These are phyloP conservation scores for Raddia guianensis DNA, from an alignment of 176 grass and related monocot genomes.

Conservation along the genomic window DNA sequence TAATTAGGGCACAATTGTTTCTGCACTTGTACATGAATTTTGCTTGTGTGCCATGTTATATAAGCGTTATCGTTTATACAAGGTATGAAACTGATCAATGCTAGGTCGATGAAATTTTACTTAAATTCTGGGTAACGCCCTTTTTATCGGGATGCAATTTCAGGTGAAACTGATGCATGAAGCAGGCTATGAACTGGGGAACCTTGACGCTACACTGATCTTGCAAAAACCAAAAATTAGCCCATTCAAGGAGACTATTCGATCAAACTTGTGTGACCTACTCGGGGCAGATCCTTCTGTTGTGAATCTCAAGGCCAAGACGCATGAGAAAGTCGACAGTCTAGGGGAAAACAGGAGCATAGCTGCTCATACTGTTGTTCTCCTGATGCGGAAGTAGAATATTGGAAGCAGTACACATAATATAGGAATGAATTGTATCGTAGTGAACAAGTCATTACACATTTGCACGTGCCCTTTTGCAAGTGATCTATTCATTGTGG, in stretches of 20 bases:
- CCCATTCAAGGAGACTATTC: constrained; percentile 88
- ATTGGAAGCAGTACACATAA: background rate
- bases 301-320: constrained; percentile 98
- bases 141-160: constrained; percentile 37
- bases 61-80: background rate
- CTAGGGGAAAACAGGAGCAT: constrained; percentile 97
- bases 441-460: constrained; percentile 28
- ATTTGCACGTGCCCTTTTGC: constrained; percentile 5
- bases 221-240: constrained; percentile 92
- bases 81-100: background rate
- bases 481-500: constrained; percentile 10
- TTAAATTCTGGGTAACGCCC: constrained; percentile 2
- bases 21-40: background rate
- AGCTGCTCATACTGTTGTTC: constrained; percentile 92
- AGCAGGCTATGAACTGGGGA: constrained; percentile 90
- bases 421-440: constrained; percentile 22
- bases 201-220: constrained; percentile 91
- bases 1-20: background rate
- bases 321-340: constrained; percentile 95
- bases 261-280: constrained; percentile 81
- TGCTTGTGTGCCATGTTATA: background rate
- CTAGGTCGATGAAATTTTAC: constrained; percentile 5
- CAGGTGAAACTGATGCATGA: constrained; percentile 96
- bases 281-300: constrained; percentile 82
- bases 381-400: constrained; percentile 76